phyloP scores from a whole-genome alignment of 2,329 filamentous ascomycete genomes.

The Arachnopeziza araneosa region DNA sequence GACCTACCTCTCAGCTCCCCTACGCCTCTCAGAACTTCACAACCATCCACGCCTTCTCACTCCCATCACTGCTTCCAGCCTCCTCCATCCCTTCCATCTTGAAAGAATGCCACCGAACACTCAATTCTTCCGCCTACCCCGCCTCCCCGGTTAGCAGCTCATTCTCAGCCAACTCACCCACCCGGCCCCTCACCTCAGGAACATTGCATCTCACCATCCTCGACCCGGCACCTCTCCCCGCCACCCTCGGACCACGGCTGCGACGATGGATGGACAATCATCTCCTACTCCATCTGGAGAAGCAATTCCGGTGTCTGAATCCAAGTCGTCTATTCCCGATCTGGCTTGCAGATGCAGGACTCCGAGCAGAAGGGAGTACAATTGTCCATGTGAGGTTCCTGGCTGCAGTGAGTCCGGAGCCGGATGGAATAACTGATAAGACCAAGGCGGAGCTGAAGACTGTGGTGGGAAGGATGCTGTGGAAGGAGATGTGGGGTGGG shows the following conservation, averaged over 20 bases:
- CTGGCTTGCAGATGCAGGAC: constrained; percentile 55
- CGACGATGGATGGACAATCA: constrained; percentile 57
- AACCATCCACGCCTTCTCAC: constrained; percentile 45
- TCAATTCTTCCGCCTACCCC: constrained; percentile 35
- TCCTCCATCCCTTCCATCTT: constrained; percentile 52
- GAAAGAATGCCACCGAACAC: constrained; percentile 48
- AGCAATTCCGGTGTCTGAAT: constrained; percentile 52
- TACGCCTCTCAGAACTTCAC: constrained; percentile 38
- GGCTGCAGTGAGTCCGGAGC: constrained; percentile 11
- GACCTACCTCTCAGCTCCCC: constrained; percentile 34
- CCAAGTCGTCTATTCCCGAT: constrained; percentile 53
- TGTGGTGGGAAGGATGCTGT: constrained; percentile 50
- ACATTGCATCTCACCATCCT: constrained; percentile 55
- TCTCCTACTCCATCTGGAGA: constrained; percentile 53
- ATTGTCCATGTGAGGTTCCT: constrained; percentile 22
- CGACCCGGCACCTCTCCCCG: constrained; percentile 53
- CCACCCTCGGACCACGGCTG: constrained; percentile 52
- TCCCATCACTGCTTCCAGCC: constrained; percentile 52
- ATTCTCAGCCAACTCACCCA: background rate
- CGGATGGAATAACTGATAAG: constrained; percentile 21
- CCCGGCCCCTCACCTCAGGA: constrained; percentile 39
- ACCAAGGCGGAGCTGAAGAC: constrained; percentile 41
- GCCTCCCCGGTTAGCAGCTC: constrained; percentile 2
- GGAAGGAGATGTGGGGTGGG: constrained; percentile 55
- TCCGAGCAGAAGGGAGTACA: constrained; percentile 31